Evolutionary conservation across 768 basidiomycete species (phyloP).

Genomic region (Panaeolus papilionaceus): DNA sequence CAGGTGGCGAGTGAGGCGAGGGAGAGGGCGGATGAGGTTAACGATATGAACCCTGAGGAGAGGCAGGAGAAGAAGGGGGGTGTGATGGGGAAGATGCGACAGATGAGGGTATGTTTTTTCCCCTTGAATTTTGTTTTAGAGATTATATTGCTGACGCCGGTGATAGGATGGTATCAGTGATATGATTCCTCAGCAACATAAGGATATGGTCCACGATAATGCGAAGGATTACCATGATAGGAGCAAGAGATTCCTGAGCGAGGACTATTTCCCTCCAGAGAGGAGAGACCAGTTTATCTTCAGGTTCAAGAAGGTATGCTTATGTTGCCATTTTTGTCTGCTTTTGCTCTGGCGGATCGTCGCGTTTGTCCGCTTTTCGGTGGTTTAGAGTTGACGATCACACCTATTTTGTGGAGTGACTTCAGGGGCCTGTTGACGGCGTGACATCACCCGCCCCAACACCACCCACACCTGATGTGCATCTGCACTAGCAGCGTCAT

Average conservation of each 20-base stretch:
- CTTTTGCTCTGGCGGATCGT: too few species aligned
- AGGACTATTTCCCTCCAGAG: slow-evolving; percentile 91
- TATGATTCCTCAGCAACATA: slow-evolving; percentile 72
- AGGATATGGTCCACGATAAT: slow-evolving; percentile 59
- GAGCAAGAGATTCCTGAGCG: slow-evolving; percentile 70
- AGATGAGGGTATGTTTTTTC: slow-evolving; percentile 42
- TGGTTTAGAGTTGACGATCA: too few species aligned
- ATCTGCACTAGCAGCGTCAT: too few species aligned
- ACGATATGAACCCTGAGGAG: slow-evolving; percentile 23
- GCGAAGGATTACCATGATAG: slow-evolving; percentile 42
- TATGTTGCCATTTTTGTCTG: too few species aligned
- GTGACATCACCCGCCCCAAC: too few species aligned
- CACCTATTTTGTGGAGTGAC: too few species aligned
- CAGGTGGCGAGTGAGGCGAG: slow-evolving; percentile 16
- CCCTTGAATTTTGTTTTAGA: slow-evolving; percentile 28
- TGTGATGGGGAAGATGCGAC: slow-evolving; percentile 42
- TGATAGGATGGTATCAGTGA: slow-evolving; percentile 42
- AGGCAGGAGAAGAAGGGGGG: slow-evolving; percentile 40
- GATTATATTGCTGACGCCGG: slow-evolving; percentile 23
- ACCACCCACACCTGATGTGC: too few species aligned
- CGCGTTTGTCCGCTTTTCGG: too few species aligned
- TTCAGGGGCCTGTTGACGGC: too few species aligned
- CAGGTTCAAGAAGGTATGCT: slow-evolving; percentile 90
- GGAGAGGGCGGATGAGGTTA: slow-evolving; percentile 16
- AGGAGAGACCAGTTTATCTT: slow-evolving; percentile 93